phyloP scores from a whole-genome alignment of 2,329 filamentous ascomycete genomes.

The Davidsoniella eucalypti region DNA sequence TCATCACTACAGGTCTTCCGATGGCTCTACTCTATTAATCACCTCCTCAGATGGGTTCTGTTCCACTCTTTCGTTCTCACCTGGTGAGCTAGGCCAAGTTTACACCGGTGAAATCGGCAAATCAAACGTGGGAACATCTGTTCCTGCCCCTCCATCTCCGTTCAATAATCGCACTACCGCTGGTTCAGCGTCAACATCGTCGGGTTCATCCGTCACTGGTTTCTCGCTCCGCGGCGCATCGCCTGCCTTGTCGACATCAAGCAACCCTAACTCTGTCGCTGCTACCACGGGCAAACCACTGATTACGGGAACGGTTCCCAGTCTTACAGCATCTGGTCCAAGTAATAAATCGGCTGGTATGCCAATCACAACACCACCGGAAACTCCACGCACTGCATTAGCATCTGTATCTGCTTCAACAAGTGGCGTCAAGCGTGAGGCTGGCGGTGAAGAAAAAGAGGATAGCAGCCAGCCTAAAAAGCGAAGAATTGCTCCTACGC shows the following conservation, averaged over 20 bases:
- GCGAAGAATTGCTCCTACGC: constrained; percentile 52
- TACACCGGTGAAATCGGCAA: constrained; percentile 59
- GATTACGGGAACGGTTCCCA: constrained; percentile 59
- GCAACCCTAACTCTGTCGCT: constrained; percentile 42
- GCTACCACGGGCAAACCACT: constrained; percentile 28
- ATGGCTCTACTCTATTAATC: constrained; percentile 53
- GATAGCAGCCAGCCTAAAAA: constrained; percentile 44
- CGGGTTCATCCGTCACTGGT: constrained; percentile 38
- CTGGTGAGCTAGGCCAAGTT: constrained; percentile 69
- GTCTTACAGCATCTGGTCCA: constrained; percentile 52
- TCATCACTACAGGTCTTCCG: constrained; percentile 25
- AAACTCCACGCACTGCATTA: constrained; percentile 52
- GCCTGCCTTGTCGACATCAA: constrained; percentile 34
- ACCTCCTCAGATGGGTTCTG: constrained; percentile 98
- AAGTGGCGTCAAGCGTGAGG: constrained; percentile 38
- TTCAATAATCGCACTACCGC: constrained; percentile 33
- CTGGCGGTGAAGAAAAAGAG: constrained; percentile 36
- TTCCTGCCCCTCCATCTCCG: constrained; percentile 44
- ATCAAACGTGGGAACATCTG: constrained; percentile 51
- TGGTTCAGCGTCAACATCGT: constrained; percentile 58
- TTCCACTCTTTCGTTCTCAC: constrained; percentile 69
- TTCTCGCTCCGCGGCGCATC: constrained; percentile 4
- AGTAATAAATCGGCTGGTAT: constrained; percentile 46
- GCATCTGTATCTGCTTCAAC: constrained; percentile 14
- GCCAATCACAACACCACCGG: constrained; percentile 75